These are phyloP conservation scores for Sporobolomyces phaffii DNA, from an alignment of 768 basidiomycete species.

Conservation along the genomic window DNA sequence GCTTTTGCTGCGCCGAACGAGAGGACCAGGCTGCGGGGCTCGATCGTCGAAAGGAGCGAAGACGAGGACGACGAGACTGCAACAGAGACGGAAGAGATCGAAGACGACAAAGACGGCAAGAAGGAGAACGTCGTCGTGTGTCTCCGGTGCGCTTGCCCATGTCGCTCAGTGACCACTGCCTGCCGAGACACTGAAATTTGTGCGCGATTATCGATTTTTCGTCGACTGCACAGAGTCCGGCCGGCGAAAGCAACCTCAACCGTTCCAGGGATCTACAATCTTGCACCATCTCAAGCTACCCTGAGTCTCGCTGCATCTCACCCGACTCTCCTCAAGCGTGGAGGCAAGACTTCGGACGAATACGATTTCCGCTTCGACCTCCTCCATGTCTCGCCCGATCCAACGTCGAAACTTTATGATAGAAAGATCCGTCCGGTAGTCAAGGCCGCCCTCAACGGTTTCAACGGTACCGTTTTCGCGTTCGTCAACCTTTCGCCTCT, in stretches of 20 bases:
- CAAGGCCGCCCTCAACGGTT: slow-evolving; percentile 87
- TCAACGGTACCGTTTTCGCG: slow-evolving; percentile 91
- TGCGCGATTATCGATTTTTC: background rate
- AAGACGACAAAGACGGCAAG: slow-evolving; percentile 22
- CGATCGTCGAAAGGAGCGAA: background rate
- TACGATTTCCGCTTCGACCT: slow-evolving; percentile 37
- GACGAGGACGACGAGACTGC: slow-evolving; percentile 17
- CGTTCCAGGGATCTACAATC: slow-evolving; percentile 12
- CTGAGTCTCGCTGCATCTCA: slow-evolving; percentile 21
- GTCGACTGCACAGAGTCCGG: slow-evolving; percentile 16
- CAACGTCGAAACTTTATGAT: slow-evolving; percentile 39
- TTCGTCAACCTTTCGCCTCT: too few relatives aligned
- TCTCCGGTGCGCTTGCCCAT: slow-evolving; percentile 32
- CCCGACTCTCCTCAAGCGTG: slow-evolving; percentile 32
- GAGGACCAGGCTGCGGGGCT: background rate
- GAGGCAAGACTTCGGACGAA: slow-evolving; percentile 25
- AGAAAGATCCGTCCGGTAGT: slow-evolving; percentile 36
- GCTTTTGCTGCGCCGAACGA: background rate
- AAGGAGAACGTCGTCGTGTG: slow-evolving; percentile 37
- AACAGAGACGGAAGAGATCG: slow-evolving; percentile 2
- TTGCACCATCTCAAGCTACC: background rate
- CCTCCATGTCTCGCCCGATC: slow-evolving; percentile 34
- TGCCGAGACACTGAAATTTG: background rate
- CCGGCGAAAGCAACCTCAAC: background rate
- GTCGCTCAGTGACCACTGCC: too few relatives aligned